Base-by-base conservation (phyloP, 2,329 filamentous ascomycete genomes). In the Colletotrichum sp. region DNA sequence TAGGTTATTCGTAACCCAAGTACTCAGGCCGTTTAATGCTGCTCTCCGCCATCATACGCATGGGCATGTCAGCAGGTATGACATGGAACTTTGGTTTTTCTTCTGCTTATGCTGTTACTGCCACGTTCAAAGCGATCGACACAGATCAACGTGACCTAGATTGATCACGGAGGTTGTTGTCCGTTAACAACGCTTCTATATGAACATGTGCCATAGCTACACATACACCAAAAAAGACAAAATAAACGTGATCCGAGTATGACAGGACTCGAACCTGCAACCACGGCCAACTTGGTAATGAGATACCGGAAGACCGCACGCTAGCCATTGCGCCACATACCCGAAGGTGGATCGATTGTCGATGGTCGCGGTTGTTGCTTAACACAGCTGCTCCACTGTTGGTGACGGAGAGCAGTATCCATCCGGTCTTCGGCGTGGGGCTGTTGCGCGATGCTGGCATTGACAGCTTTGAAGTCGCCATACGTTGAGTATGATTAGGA, bases 201-300 rank as follows among this genome's bases (percentile, higher is more conserved):
- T 6, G 32, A 34, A 13, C 32, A 34, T 34, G 32, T 34, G 32
- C 12, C 32, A 34, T 6, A 34, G 12, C 32, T 34, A 34, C 32
- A 34, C 5, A 34, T 34, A 34, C 32, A 34, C 5, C 13, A 6
- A 34, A 13, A 34, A 32, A 12, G 6, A 6, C 44, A 52, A 52
- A 52, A 21, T 3, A 3, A 21, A 18, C 6, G 1, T 4, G 10
- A 21, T 21, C n/a, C n/a, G 44, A 52, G 44, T 52, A 52, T 52
- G 44, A 52, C 44, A 52, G 44, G 44, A 52, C 44, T 52, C 44
- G 44, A 52, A 52, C 44, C 44, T 52, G 44, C 44, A 52, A 52
- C 44, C 44, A 52, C 44, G 44, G 44, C 44, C 44, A 52, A 52
- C n/a, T 52, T 52, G n/a, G 44, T 52, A 52, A 13, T 10, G n/a